A percentile compares a stretch with the other conserved stretches of the same genome.
Conservation (phyloP, 305 asterid genomes). For the Fraxinus dipetala region DNA sequence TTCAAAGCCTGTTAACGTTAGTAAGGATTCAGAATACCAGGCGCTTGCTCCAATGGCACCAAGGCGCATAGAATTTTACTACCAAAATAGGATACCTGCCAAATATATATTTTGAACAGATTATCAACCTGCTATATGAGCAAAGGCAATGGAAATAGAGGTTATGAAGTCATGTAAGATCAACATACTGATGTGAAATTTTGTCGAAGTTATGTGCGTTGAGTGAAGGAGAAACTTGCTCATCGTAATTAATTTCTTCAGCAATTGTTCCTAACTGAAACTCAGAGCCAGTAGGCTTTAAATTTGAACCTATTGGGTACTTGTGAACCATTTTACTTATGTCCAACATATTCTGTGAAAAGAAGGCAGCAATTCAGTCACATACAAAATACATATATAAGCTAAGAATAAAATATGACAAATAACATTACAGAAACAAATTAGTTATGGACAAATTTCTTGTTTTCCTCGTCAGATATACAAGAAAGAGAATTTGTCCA, state of each 20-base stretch:
- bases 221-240: slow-evolving; percentile 59
- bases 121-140: neutral
- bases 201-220: slow-evolving; percentile 66
- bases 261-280: slow-evolving; percentile 59
- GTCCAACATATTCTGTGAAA: slow-evolving; percentile 80
- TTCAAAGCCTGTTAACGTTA: neutral
- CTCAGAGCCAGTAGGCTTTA: slow-evolving; percentile 82
- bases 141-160: neutral
- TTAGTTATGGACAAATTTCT: neutral
- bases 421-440: neutral
- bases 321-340: slow-evolving; percentile 80
- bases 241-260: slow-evolving; percentile 66
- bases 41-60: slow-evolving; percentile 95
- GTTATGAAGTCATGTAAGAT: slow-evolving; percentile 3
- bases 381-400: neutral
- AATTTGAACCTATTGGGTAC: slow-evolving; percentile 63
- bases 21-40: slow-evolving; percentile 50
- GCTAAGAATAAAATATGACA: neutral
- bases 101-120: slow-evolving; percentile 22
- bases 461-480: neutral
- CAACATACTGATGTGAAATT: slow-evolving; percentile 72
- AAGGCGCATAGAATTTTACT: slow-evolving; percentile 93
- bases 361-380: slow-evolving; percentile 27
- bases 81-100: slow-evolving; percentile 74
- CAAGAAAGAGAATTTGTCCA: neutral